Conservation (phyloP, 2,329 filamentous ascomycete genomes). For the Septoria linicola region DNA sequence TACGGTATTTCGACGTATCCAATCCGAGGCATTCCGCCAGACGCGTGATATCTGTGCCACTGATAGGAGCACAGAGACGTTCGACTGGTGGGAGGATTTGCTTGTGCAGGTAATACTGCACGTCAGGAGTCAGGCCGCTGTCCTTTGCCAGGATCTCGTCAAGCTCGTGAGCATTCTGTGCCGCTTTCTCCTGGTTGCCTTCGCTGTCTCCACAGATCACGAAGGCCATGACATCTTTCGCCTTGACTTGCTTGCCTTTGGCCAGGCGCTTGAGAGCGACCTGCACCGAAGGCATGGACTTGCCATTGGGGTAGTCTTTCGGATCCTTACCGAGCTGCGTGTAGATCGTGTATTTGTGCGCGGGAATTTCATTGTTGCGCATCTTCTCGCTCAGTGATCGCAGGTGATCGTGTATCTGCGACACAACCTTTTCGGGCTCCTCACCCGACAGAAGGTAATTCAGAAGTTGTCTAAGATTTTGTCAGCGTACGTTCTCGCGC, state of each 20-base stretch:
- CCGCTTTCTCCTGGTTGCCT: constrained; percentile 65
- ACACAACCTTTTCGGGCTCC: constrained; percentile 81
- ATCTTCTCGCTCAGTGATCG: constrained; percentile 81
- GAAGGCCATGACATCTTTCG: constrained; percentile 94
- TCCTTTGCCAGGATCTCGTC: constrained; percentile 80
- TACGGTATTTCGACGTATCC: constrained; percentile 82
- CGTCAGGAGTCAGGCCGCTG: constrained; percentile 74
- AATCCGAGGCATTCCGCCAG: constrained; percentile 92
- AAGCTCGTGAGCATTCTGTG: constrained; percentile 85
- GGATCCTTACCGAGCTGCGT: constrained; percentile 95
- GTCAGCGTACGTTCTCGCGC: constrained; percentile 19
- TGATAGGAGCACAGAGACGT: constrained; percentile 93
- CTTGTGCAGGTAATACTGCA: constrained; percentile 98
- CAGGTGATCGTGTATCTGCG: constrained; percentile 90
- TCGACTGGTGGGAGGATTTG: constrained; percentile 98
- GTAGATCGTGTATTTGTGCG: constrained; percentile 93
- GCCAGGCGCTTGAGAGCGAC: constrained; percentile 86
- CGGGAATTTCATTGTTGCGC: constrained; percentile 72
- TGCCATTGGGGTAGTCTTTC: constrained; percentile 88
- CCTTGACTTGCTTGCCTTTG: constrained; percentile 81
- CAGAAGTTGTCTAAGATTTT: constrained; percentile 63
- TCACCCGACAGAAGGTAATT: constrained; percentile 93
- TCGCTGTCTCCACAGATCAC: constrained; percentile 74
- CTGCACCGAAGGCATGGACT: constrained; percentile 95
- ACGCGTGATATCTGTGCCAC: constrained; percentile 83